Percentiles rank a stretch among this genome's conserved stretches.
Evolutionary conservation across 2,329 filamentous ascomycete genomes (phyloP).

Genomic region (Calycina marina): DNA sequence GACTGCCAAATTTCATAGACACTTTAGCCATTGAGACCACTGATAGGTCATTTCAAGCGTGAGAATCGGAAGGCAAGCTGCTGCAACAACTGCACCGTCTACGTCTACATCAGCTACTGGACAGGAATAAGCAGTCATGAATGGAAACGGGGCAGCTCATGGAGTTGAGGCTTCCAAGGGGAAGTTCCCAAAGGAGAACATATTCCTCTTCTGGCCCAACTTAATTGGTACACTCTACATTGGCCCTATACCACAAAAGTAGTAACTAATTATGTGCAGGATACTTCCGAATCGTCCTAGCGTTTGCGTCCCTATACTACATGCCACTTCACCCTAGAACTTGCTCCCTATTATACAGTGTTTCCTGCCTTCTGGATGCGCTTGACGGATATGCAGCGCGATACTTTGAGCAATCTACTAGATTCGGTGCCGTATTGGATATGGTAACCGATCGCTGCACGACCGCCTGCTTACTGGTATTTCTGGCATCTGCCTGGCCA

Average conservation of each 20-base stretch:
- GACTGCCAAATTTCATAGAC: too few species aligned
- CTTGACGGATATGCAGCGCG: slow-evolving; percentile 90
- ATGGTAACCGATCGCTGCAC: slow-evolving; percentile 99
- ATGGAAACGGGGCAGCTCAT: slow-evolving; percentile 31
- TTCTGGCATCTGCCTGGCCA: slow-evolving; percentile 86
- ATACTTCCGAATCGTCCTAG: slow-evolving; percentile 65
- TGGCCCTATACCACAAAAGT: slow-evolving; percentile 1
- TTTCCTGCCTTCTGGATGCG: slow-evolving; percentile 91
- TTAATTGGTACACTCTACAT: slow-evolving; percentile 50
- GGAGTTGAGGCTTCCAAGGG: slow-evolving; percentile 23
- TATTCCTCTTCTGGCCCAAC: slow-evolving; percentile 72
- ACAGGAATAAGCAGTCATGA: slow-evolving; percentile 22
- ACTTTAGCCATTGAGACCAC: too few species aligned
- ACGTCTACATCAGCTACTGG: slow-evolving; percentile 16
- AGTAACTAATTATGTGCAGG: slow-evolving; percentile 32
- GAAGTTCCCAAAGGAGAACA: slow-evolving; percentile 45
- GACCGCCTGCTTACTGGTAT: slow-evolving; percentile 86
- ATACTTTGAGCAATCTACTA: slow-evolving; percentile 76
- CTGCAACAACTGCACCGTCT: slow-evolving; percentile 16
- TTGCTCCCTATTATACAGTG: slow-evolving; percentile 77
- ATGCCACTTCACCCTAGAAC: slow-evolving; percentile 98
- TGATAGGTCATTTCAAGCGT: slow-evolving; percentile 19
- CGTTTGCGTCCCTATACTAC: slow-evolving; percentile 89
- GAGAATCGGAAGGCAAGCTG: slow-evolving; percentile 20
- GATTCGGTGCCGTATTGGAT: slow-evolving; percentile 91